phyloP scores from a whole-genome alignment of 192 early-diverging fungal species.

The Dispira parvispora region DNA sequence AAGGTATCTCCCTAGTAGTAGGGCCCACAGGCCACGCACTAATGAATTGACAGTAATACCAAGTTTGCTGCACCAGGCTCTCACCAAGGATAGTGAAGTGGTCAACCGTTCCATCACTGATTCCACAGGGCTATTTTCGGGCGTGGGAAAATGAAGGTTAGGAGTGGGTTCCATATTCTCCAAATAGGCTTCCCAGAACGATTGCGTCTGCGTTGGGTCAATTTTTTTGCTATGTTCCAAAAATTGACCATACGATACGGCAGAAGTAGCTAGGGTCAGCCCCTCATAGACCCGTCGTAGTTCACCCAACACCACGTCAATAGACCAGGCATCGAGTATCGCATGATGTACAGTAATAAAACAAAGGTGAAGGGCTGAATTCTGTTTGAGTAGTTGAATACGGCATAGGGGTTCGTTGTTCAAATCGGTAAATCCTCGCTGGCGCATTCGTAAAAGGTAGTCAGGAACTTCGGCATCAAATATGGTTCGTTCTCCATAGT shows the following conservation, averaged over 20 bases:
- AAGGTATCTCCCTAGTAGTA: neutral
- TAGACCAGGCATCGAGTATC: conserved; percentile 10
- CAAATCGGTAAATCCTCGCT: neutral
- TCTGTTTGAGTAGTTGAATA: neutral
- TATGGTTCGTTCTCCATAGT: neutral
- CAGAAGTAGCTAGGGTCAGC: neutral
- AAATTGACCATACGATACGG: no score
- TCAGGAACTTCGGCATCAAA: no score
- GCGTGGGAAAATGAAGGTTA: neutral
- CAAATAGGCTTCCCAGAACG: conserved; percentile 1
- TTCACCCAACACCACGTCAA: neutral
- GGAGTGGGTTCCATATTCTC: conserved; percentile 1
- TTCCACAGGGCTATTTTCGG: no score
- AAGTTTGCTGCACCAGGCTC: neutral
- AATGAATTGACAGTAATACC: neutral
- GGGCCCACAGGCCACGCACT: conserved; percentile 6
- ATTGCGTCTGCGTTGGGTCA: neutral
- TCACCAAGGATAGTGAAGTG: no score
- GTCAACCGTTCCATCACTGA: no score
- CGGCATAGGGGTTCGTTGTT: neutral
- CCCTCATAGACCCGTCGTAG: neutral
- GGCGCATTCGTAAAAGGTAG: neutral
- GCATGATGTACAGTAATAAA: conserved; percentile 8
- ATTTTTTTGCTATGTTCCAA: no score
- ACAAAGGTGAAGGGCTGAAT: neutral